A percentile compares a stretch with the other conserved stretches of the same genome.
Evolutionary conservation across 2,329 filamentous ascomycete genomes (phyloP).

Genomic region (Colletotrichum kahawae): DNA sequence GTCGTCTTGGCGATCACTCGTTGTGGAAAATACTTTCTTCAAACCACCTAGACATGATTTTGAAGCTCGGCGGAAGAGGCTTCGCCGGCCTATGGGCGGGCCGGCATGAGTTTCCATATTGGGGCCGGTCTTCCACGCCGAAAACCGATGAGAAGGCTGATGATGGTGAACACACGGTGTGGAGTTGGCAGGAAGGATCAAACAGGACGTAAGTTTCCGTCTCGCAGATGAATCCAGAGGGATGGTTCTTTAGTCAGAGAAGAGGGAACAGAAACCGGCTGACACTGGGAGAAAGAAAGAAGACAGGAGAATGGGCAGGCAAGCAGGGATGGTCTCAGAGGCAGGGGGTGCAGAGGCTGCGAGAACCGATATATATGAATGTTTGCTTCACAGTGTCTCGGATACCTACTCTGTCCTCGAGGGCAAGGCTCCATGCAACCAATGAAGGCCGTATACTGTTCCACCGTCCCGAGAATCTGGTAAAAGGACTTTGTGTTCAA

Average conservation of each 20-base stretch:
- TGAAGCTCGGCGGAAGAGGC: neutral
- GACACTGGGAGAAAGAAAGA: neutral
- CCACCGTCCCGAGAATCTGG: conserved; percentile 1
- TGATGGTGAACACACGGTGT: neutral
- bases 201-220: neutral
- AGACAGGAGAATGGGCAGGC: neutral
- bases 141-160: neutral
- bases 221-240: neutral
- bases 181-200: neutral
- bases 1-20: neutral
- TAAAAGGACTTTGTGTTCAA: neutral
- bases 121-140: neutral
- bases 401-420: conserved; percentile 1
- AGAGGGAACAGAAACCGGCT: neutral
- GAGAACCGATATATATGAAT: conserved; percentile 8
- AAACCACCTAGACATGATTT: neutral
- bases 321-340: neutral
- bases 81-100: neutral
- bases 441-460: conserved; percentile 6
- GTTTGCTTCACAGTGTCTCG: conserved; percentile 13
- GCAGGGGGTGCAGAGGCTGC: neutral
- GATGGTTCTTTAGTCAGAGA: neutral
- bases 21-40: neutral
- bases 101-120: too few relatives aligned
- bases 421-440: neutral